Base-by-base conservation (phyloP, 176 grass and related monocot species). In the Secale cereale region DNA sequence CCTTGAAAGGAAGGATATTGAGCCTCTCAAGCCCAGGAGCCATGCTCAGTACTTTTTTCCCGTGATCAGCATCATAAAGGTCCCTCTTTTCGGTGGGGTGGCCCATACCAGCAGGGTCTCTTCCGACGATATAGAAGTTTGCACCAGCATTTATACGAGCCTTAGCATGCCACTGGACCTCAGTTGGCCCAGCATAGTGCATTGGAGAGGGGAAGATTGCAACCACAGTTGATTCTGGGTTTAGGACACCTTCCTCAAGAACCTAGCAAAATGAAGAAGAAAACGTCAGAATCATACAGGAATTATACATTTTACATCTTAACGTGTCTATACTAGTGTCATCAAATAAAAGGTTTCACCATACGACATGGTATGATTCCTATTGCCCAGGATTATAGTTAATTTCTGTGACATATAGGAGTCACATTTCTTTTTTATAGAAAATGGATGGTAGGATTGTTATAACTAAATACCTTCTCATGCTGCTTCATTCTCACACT, bases 151-250 rank as follows among this genome's bases (percentile, higher is more conserved):
- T 99, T 40, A 94, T 94, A 52, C 97, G 97, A 65, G 97, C 87
- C 60, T 99, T 99, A 62, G 97, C 97, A 86, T 99, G 97, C 97
- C 97, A 99, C 64, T 99, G 97, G 64, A 99, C 97, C 79, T 99
- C 97, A 70, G 97, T 96, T 11, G 97, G 97, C 14, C 97, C 94
- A 59, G 97, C 94, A 83, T 99, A 99, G 78, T 96, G 94, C 97
- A 99, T 99, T 35, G 97, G 97, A 31, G 97, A 99, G 28, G 97
- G 97, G 76, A 99, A 99, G 46, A 99, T 99, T 41, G 97, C 83
- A 70, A 99, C 91, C 12, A 99, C 93, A 23, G 97, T 99, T 81
- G 97, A 95, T 59, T 99, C 97, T 57, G 97, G 97, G 72, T 92
- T 92, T 83, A 99, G 89, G 57, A 99, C 91, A 78, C 97, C 97